Evolutionary conservation across 2,329 filamentous ascomycete genomes (phyloP).

Genomic region (Amphichorda felina): DNA sequence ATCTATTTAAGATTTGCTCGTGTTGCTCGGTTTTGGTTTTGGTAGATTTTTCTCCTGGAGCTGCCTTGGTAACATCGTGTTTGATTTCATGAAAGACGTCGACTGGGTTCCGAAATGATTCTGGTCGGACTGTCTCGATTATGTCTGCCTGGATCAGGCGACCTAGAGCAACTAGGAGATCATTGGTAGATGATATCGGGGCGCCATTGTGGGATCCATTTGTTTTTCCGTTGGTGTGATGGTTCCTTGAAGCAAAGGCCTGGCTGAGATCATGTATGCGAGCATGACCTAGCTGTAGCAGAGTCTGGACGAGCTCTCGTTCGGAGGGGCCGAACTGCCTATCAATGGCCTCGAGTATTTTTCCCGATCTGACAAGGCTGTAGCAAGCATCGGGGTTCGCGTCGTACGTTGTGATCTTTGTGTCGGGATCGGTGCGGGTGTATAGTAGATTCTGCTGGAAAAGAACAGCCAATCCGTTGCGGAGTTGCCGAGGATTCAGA

Average conservation of each 20-base stretch:
- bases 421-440: slow-evolving; percentile 48
- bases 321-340: slow-evolving; percentile 64
- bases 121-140: slow-evolving; percentile 48
- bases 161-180: slow-evolving; percentile 37
- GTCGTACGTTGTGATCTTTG: slow-evolving; percentile 64
- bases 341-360: slow-evolving; percentile 66
- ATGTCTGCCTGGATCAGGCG: slow-evolving; percentile 53
- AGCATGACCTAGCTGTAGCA: slow-evolving; percentile 69
- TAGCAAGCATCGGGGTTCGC: slow-evolving; percentile 74
- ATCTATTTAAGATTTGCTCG: slow-evolving; percentile 38
- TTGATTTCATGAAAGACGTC: slow-evolving; percentile 53
- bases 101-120: slow-evolving; percentile 46
- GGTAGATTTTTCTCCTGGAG: slow-evolving; percentile 24
- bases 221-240: slow-evolving; percentile 19
- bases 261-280: slow-evolving; percentile 58
- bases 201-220: slow-evolving; percentile 20
- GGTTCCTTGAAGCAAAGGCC: slow-evolving; percentile 36
- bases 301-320: slow-evolving; percentile 59
- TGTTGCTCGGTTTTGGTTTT: slow-evolving; percentile 57
- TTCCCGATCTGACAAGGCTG: slow-evolving; percentile 67
- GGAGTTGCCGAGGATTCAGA: slow-evolving; percentile 63
- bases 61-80: slow-evolving; percentile 43
- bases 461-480: slow-evolving; percentile 71
- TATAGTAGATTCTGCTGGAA: slow-evolving; percentile 81
- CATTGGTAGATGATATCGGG: slow-evolving; percentile 28